Evolutionary conservation across 805 yeast genomes (phyloP), one percentile per base, ranked within the genome.

Genomic region (Suhomyces vadensis): DNA sequence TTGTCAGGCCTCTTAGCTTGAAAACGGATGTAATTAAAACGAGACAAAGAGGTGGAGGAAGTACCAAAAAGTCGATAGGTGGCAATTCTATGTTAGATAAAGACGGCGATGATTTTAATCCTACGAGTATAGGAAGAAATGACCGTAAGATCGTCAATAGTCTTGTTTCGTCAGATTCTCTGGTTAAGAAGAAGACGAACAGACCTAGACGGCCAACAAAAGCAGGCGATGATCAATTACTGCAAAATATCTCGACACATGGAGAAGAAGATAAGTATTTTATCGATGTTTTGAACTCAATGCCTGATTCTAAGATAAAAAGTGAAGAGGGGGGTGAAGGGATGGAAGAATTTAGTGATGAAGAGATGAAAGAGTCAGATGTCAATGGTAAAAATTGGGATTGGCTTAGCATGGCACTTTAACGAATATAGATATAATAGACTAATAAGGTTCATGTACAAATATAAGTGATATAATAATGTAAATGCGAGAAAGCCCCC

Each of bases 21-120:
- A 91, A 90, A 60, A 87, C 97, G 0, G 97, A 91, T 61, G 94
- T 91, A 1, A 91, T 92, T 44, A 89, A 90, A 63, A 88, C 90
- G 64, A 78, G 99, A 55, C 96, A 91, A 64, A 75, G 97, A 41
- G 68, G 69, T 5, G 52, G 63, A 16, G 54, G 53, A 38, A 43
- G 46, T 20, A 27, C 42, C 13, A 50, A 55, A 23, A 60, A 58
- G 37, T 19, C 43, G 44, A 21, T 43, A 8, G 39, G 37, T 37
- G 39, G 35, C 19, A 21, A 33, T 41, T n/a, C 14, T 16, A 29
- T 29, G 19, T 14, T 29, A 29, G 56, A 74, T 51, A 81, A 79
- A 13, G 80, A 74, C 52, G 81, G 80, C 11, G 80, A 75, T 49
- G 80, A 76, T 53, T 59, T 73, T 42, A 68, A 72, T 51, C 79